Evolutionary conservation across 2,329 filamentous ascomycete species (phyloP).

Genomic region (Lojkania enalia): DNA sequence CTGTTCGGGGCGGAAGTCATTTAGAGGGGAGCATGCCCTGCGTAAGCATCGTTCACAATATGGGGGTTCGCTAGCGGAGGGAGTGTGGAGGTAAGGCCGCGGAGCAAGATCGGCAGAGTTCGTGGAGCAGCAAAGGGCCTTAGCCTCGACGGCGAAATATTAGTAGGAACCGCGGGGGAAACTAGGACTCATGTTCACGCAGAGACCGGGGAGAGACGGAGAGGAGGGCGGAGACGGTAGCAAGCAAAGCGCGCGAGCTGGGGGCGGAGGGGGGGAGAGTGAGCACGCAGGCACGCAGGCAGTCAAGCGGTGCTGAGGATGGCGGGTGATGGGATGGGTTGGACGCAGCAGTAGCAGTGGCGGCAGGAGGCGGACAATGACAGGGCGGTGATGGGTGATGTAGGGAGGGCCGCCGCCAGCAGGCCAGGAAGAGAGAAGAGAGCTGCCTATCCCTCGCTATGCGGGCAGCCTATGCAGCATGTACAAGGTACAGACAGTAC

Average conservation of each 20-base stretch:
- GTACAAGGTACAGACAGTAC: slow-evolving; percentile 21
- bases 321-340: not conserved
- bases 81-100: not conserved
- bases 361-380: not conserved
- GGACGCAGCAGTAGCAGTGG: not conserved
- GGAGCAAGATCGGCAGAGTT: slow-evolving; percentile 8
- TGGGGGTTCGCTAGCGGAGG: slow-evolving; percentile 1
- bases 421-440: too few relatives aligned
- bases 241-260: too few relatives aligned
- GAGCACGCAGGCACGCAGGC: too few relatives aligned
- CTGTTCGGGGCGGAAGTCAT: not conserved
- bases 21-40: not conserved
- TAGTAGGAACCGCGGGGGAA: not conserved
- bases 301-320: not conserved
- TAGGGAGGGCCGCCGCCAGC: not conserved
- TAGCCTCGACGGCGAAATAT: too few relatives aligned
- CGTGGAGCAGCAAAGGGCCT: slow-evolving; percentile 3
- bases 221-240: not conserved
- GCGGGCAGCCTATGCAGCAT: slow-evolving; percentile 1
- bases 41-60: not conserved
- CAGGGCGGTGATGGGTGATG: not conserved
- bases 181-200: not conserved
- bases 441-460: not conserved
- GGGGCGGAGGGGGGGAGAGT: not conserved
- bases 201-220: not conserved